phyloP scores from a whole-genome alignment of 2,329 filamentous ascomycete species.

The Penicillium palitans region DNA sequence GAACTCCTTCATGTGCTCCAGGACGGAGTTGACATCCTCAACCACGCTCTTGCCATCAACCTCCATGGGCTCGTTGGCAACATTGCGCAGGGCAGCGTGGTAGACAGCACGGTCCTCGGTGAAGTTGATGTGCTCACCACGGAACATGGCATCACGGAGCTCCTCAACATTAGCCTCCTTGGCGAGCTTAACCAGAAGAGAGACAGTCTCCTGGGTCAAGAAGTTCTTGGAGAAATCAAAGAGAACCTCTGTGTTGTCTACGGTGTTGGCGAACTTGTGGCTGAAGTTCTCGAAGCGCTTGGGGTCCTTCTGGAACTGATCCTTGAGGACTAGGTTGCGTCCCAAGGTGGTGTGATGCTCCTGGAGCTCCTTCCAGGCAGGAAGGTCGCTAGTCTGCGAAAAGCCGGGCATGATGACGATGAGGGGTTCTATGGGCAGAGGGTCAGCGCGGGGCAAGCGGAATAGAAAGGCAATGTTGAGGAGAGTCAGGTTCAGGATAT shows the following conservation, averaged over 20 bases:
- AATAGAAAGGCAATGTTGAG: neutral
- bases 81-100: conserved; percentile 91
- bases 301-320: conserved; percentile 86
- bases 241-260: conserved; percentile 80
- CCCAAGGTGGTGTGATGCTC: conserved; percentile 83
- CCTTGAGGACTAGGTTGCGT: conserved; percentile 88
- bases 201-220: conserved; percentile 85
- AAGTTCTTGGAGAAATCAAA: conserved; percentile 99
- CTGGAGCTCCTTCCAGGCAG: conserved; percentile 87
- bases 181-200: conserved; percentile 83
- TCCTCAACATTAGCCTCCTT: conserved; percentile 88
- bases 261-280: conserved; percentile 75
- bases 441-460: conserved; percentile 32
- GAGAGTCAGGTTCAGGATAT: neutral
- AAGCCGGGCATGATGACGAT: conserved; percentile 40
- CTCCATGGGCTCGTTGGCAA: conserved; percentile 74
- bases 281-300: conserved; percentile 88
- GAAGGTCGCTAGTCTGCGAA: conserved; percentile 78
- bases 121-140: conserved; percentile 98
- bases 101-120: conserved; percentile 96
- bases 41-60: conserved; percentile 94
- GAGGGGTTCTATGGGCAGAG: conserved; percentile 14
- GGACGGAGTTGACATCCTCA: conserved; percentile 84
- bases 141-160: conserved; percentile 96
- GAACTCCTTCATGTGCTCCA: conserved; percentile 98